Percentiles rank a stretch among this genome's conserved stretches.
These are phyloP conservation scores for Tylopilus balloui DNA, from an alignment of 768 basidiomycete genomes.

Conservation along the genomic window DNA sequence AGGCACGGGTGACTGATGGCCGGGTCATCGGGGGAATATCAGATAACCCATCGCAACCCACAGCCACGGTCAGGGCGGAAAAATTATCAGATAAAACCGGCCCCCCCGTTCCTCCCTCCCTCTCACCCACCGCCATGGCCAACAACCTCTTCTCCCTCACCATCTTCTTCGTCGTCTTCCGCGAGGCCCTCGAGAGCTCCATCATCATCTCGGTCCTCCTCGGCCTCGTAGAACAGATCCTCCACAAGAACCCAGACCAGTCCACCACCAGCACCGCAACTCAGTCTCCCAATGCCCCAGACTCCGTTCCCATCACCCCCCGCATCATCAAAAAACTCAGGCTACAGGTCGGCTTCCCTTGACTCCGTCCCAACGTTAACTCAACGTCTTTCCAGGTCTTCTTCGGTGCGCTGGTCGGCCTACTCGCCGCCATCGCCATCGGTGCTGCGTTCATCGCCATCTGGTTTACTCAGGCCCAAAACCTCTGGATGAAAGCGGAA, in stretches of 20 bases:
- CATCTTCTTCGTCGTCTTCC: slow-evolving; percentile 95
- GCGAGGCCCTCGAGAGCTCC: slow-evolving; percentile 89
- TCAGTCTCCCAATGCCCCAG: background rate
- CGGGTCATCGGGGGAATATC: background rate
- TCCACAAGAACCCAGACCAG: slow-evolving; percentile 30
- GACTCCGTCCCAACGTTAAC: background rate
- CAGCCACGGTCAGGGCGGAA: too few relatives aligned
- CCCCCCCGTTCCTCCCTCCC: background rate
- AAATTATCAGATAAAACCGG: background rate
- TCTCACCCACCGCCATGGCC: background rate
- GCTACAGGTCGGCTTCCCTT: slow-evolving; percentile 45
- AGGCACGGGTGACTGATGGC: background rate
- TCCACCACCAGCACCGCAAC: background rate
- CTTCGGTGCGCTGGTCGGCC: slow-evolving; percentile 65
- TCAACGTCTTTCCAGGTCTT: slow-evolving; percentile 52
- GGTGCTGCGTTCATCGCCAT: slow-evolving; percentile 92
- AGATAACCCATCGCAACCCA: background rate
- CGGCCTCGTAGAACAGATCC: slow-evolving; percentile 84
- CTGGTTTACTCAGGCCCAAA: slow-evolving; percentile 86
- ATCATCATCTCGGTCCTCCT: slow-evolving; percentile 92
- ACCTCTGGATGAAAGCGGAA: slow-evolving; percentile 84
- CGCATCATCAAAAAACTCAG: slow-evolving; percentile 64
- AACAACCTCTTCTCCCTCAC: slow-evolving; percentile 76
- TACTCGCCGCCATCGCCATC: slow-evolving; percentile 75
- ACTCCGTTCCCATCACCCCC: slow-evolving; percentile 33